These are phyloP conservation scores for Boletellus sp. DNA, from an alignment of 768 basidiomycete species.

Conservation along the genomic window DNA sequence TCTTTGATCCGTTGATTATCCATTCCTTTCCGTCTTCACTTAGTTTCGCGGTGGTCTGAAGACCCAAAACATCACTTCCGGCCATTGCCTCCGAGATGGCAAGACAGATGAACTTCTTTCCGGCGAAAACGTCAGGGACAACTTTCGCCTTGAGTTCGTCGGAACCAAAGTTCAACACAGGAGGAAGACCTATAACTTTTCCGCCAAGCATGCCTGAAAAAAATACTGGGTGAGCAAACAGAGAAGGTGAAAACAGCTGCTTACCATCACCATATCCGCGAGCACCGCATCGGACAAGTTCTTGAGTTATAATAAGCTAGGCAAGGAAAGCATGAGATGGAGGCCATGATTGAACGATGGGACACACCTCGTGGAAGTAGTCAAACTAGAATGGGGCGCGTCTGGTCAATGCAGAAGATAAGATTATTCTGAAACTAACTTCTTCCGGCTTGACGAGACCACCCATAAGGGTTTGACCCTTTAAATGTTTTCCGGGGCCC, in stretches of 20 bases:
- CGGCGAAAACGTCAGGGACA: slow-evolving; percentile 49
- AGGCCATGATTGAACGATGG: neutral
- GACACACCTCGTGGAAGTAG: slow-evolving; percentile 67
- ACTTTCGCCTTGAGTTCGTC: slow-evolving; percentile 47
- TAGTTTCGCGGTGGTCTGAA: slow-evolving; percentile 58
- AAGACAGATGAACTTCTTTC: slow-evolving; percentile 68
- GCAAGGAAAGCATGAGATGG: neutral
- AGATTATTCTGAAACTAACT: slow-evolving; percentile 32
- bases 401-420: slow-evolving; percentile 4
- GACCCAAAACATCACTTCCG: slow-evolving; percentile 63
- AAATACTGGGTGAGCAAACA: neutral
- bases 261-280: slow-evolving; percentile 68
- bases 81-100: slow-evolving; percentile 78
- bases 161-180: slow-evolving; percentile 64
- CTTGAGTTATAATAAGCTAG: slow-evolving; percentile 62
- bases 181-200: slow-evolving; percentile 66
- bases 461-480: slow-evolving; percentile 69
- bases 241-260: neutral
- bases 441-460: slow-evolving; percentile 76
- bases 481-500: slow-evolving; percentile 84
- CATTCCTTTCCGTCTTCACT: slow-evolving; percentile 65
- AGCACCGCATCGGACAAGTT: slow-evolving; percentile 50
- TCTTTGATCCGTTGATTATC: slow-evolving; percentile 74
- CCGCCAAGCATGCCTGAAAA: slow-evolving; percentile 46
- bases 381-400: slow-evolving; percentile 42